Percentiles rank a stretch among this genome's conserved stretches.
These are phyloP conservation scores for Omphalotus guepiniiformis DNA, from an alignment of 768 basidiomycete genomes.

Conservation along the genomic window DNA sequence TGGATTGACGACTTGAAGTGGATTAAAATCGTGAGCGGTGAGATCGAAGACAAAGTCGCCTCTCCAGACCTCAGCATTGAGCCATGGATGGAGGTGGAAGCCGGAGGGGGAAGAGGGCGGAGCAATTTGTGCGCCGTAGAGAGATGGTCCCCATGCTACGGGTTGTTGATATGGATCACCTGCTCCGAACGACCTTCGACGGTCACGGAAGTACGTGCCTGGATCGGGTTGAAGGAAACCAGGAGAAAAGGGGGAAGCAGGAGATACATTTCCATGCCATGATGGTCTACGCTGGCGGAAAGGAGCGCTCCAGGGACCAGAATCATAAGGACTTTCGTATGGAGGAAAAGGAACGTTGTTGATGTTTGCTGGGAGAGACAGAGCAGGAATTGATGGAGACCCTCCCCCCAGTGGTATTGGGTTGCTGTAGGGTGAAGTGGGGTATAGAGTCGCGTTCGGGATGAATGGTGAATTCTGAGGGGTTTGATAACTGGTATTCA, in stretches of 20 bases:
- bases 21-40: slow-evolving; percentile 41
- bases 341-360: slow-evolving; percentile 19
- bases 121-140: slow-evolving; percentile 14
- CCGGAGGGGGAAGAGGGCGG: slow-evolving; percentile 17
- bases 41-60: slow-evolving; percentile 54
- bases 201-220: neutral
- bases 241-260: slow-evolving; percentile 19
- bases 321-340: slow-evolving; percentile 17
- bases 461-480: slow-evolving; percentile 41
- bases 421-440: slow-evolving; percentile 30
- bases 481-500: slow-evolving; percentile 25
- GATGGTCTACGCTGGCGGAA: slow-evolving; percentile 36
- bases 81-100: slow-evolving; percentile 41
- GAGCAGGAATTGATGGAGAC: slow-evolving; percentile 6
- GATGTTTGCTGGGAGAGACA: slow-evolving; percentile 9
- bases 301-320: slow-evolving; percentile 20
- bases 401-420: slow-evolving; percentile 13
- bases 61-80: slow-evolving; percentile 47
- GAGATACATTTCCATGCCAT: slow-evolving; percentile 32
- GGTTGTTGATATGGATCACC: slow-evolving; percentile 5
- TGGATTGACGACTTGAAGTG: slow-evolving; percentile 34
- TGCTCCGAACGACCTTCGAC: slow-evolving; percentile 27
- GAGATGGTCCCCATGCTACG: slow-evolving; percentile 4
- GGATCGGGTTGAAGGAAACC: slow-evolving; percentile 11
- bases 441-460: slow-evolving; percentile 32